Percentiles rank a stretch among this genome's conserved stretches.
These are phyloP conservation scores for Corymbia citriodora DNA, from an alignment of 441 rosid genomes.

Conservation along the genomic window DNA sequence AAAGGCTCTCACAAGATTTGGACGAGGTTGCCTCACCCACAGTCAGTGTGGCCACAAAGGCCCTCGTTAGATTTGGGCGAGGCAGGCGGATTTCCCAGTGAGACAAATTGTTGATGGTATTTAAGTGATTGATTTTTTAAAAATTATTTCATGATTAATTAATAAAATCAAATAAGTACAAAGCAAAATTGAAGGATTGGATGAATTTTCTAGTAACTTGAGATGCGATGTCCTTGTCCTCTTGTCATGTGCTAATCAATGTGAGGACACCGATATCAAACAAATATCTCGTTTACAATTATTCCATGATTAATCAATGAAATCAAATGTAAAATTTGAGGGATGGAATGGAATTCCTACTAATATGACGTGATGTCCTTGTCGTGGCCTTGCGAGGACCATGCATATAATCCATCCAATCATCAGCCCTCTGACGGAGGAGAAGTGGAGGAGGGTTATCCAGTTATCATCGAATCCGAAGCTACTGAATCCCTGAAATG, in stretches of 20 bases:
- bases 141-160: too few species aligned
- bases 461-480: too few species aligned
- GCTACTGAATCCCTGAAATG: too few species aligned
- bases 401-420: not conserved
- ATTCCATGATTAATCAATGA: not conserved
- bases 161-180: not conserved
- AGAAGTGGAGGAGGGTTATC: not conserved
- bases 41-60: too few species aligned
- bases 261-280: not conserved
- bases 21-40: too few species aligned
- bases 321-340: not conserved
- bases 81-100: too few species aligned
- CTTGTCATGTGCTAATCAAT: not conserved
- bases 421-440: not conserved
- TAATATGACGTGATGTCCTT: not conserved
- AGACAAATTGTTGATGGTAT: too few species aligned
- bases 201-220: too few species aligned
- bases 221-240: too few species aligned
- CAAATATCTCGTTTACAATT: not conserved
- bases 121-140: too few species aligned
- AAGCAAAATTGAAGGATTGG: not conserved
- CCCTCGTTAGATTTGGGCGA: too few species aligned
- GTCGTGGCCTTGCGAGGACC: not conserved
- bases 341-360: not conserved
- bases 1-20: too few species aligned